Evolutionary conservation across 257 asterid genomes (phyloP), one percentile per base, ranked within the genome.

Genomic region (Primulina tabacum): DNA sequence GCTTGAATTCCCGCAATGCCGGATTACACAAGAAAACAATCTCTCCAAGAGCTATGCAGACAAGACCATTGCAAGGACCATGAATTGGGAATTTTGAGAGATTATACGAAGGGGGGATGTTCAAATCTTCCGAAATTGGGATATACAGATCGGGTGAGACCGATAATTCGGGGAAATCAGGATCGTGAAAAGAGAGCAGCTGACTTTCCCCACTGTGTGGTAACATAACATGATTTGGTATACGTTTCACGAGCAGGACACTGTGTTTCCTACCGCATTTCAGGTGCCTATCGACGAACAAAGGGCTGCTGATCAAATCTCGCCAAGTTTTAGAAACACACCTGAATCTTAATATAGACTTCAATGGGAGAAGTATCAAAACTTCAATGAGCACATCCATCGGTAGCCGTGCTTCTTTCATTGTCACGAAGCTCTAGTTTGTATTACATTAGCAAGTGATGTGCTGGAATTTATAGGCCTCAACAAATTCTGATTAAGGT

Each of bases 1-100:
- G 6, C 30, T 38, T 64, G 18, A 64, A 38, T 37, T 64, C 68
- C 3, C 34, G 53, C 56, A 64, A 64, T 1, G 68, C 68, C n/a
- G 57, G 68, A 8, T 64, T 64, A 20, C 68, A 37, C 5, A 64
- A 50, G 24, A 37, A 18, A 20, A 35, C 1, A 7, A 9, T 6
- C 1, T 64, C 32, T 7, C 8, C 53, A 37, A 16, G 1, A 7
- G 16, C 0, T 3, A 64, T 64, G 68, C 55, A 35, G 8, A 35
- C 47, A 18, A 64, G 26, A 3, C 68, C 68, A 18, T 64, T 64
- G 33, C 14, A 64, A 7, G 55, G 56, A 4, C 68, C 68, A 0
- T 34, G 29, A 0, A 64, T 6, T 2, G 4, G 4, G 40, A 35
- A 7, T 2, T 35, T 7, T 35, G 2, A 35, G 40, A 7, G 11